Evolutionary conservation across 1,139 yeast species (phyloP).

Genomic region (Eremothecium gossypii): DNA sequence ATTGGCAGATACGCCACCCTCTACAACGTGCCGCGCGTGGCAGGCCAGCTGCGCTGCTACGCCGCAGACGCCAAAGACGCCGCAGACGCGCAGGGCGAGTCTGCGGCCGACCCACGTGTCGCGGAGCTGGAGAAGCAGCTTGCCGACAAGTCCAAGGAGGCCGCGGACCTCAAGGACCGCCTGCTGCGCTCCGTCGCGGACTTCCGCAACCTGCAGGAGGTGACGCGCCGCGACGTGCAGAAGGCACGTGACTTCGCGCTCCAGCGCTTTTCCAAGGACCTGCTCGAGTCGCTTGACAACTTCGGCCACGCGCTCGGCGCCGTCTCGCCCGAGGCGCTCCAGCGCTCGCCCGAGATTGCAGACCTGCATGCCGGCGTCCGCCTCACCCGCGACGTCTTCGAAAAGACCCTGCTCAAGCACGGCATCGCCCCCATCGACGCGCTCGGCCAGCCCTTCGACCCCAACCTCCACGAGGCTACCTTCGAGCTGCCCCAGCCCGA

Average conservation of each 20-base stretch:
- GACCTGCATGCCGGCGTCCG: conserved; percentile 82
- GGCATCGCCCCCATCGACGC: conserved; percentile 81
- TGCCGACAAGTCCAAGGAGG: conserved; percentile 65
- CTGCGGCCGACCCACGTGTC: conserved; percentile 11
- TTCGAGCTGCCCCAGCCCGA: conserved; percentile 83
- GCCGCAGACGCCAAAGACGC: conserved; percentile 4
- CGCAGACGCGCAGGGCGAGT: conserved; percentile 1
- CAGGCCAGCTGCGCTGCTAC: no score
- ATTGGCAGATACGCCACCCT: no score
- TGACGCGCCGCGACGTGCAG: conserved; percentile 78
- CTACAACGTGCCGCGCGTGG: no score
- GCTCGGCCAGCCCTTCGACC: conserved; percentile 77
- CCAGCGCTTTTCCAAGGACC: conserved; percentile 86
- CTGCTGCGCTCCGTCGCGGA: conserved; percentile 82
- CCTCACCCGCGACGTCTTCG: conserved; percentile 83
- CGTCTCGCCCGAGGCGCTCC: conserved; percentile 52
- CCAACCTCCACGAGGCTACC: conserved; percentile 88
- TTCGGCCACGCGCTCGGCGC: conserved; percentile 80
- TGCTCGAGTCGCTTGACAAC: conserved; percentile 84
- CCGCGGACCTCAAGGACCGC: conserved; percentile 73
- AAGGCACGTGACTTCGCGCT: conserved; percentile 87
- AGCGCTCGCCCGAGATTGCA: conserved; percentile 53
- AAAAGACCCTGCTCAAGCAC: conserved; percentile 71
- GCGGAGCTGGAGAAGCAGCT: conserved; percentile 47
- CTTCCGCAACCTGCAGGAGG: conserved; percentile 86